Conservation (phyloP, 1,139 yeast species). For the Geotrichum bryndzae region DNA sequence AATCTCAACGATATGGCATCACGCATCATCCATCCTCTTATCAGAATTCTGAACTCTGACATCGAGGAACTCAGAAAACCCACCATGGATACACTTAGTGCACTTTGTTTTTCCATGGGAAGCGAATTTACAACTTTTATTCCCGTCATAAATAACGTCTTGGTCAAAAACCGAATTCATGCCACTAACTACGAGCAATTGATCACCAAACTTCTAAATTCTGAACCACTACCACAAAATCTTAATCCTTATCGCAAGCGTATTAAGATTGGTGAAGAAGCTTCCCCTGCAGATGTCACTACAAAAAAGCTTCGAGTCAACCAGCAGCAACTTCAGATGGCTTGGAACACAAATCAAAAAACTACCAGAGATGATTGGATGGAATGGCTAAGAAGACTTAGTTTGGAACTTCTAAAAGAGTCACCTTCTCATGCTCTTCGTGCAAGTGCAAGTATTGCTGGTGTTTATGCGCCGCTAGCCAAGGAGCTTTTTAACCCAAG, state of each 20-base stretch:
- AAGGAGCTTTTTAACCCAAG: constrained; percentile 89
- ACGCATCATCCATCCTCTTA: constrained; percentile 77
- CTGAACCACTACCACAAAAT: constrained; percentile 84
- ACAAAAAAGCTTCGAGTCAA: constrained; percentile 75
- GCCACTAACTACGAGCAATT: constrained; percentile 75
- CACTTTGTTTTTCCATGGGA: constrained; percentile 74
- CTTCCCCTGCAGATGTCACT: constrained; percentile 61
- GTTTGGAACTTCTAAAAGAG: constrained; percentile 80
- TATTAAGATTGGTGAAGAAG: constrained; percentile 50
- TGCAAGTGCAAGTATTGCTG: constrained; percentile 88
- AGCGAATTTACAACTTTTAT: constrained; percentile 80
- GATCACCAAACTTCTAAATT: constrained; percentile 68
- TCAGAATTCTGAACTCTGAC: constrained; percentile 53
- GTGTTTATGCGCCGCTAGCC: constrained; percentile 82
- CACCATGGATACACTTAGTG: constrained; percentile 74
- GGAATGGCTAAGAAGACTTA: constrained; percentile 87
- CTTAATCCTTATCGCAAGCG: constrained; percentile 47
- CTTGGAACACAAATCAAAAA: constrained; percentile 90
- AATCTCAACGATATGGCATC: constrained; percentile 85
- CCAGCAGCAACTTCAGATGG: constrained; percentile 66
- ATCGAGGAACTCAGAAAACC: constrained; percentile 60
- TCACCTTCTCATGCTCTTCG: constrained; percentile 93
- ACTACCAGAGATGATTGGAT: constrained; percentile 96
- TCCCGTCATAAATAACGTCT: constrained; percentile 73
- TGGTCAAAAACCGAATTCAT: constrained; percentile 59